Conservation (phyloP, 768 basidiomycete genomes). For the Termitomyces sp. region DNA sequence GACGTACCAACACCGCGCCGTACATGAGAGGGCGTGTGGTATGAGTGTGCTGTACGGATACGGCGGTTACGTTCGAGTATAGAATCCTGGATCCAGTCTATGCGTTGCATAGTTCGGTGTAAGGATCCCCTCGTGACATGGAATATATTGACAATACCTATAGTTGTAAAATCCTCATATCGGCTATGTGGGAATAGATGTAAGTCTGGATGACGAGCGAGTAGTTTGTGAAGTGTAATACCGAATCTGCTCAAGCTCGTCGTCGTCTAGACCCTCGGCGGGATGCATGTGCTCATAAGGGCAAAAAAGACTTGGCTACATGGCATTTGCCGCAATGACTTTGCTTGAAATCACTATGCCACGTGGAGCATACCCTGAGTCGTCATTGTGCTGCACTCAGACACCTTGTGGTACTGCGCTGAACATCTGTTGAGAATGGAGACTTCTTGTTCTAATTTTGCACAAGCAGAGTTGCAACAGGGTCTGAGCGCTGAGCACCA, state of each 20-base stretch:
- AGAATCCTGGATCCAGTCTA: slow-evolving; percentile 98
- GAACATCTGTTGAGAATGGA: neutral
- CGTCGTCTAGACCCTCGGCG: slow-evolving; percentile 48
- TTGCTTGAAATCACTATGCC: neutral
- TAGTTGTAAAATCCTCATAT: slow-evolving; percentile 94
- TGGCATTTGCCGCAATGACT: neutral
- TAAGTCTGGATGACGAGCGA: neutral
- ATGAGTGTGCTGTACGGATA: slow-evolving; percentile 50
- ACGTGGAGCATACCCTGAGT: slow-evolving; percentile 4
- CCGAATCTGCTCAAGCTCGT: slow-evolving; percentile 67
- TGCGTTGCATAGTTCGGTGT: neutral
- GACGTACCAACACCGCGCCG: slow-evolving; percentile 24
- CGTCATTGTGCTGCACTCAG: neutral
- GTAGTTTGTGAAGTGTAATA: slow-evolving; percentile 19
- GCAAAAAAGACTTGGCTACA: slow-evolving; percentile 1
- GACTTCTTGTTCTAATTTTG: neutral
- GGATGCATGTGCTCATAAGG: slow-evolving; percentile 30
- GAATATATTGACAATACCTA: slow-evolving; percentile 45
- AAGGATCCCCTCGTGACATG: neutral
- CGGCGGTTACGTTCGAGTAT: slow-evolving; percentile 82
- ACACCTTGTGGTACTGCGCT: neutral
- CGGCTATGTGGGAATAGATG: slow-evolving; percentile 44
- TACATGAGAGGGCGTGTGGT: slow-evolving; percentile 19
- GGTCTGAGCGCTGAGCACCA: neutral
- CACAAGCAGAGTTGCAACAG: neutral